phyloP scores from a whole-genome alignment of 1,139 yeast species.

The Diutina catenulata region DNA sequence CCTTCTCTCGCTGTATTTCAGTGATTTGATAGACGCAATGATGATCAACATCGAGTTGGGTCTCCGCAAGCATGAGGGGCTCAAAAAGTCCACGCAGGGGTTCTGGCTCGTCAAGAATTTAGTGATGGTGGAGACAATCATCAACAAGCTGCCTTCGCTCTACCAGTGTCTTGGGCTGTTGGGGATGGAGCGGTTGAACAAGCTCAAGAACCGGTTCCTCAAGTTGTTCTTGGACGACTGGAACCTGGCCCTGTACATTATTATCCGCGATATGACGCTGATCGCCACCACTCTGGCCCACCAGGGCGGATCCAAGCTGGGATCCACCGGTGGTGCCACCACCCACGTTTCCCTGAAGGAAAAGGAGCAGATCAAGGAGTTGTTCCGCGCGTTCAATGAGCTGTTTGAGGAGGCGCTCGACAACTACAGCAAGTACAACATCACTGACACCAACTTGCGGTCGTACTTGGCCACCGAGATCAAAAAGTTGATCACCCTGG shows the following conservation, averaged over 20 bases:
- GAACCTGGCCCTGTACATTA: slow-evolving; percentile 65
- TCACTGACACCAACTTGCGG: slow-evolving; percentile 57
- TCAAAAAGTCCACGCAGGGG: slow-evolving; percentile 50
- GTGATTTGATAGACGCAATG: slow-evolving; percentile 69
- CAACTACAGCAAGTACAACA: slow-evolving; percentile 49
- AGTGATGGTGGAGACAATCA: slow-evolving; percentile 62
- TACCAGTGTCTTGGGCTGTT: slow-evolving; percentile 43
- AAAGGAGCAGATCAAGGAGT: slow-evolving; percentile 74
- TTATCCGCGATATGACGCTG: slow-evolving; percentile 60
- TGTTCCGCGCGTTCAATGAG: slow-evolving; percentile 69
- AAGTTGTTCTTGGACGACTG: slow-evolving; percentile 74
- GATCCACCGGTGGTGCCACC: not conserved
- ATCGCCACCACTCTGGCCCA: slow-evolving; percentile 29
- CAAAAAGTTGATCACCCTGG: slow-evolving; percentile 58
- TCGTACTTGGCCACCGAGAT: slow-evolving; percentile 54
- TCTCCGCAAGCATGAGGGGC: slow-evolving; percentile 23
- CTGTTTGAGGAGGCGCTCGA: slow-evolving; percentile 68
- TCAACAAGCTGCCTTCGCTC: slow-evolving; percentile 43
- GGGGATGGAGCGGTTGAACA: slow-evolving; percentile 57
- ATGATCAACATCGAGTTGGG: slow-evolving; percentile 46
- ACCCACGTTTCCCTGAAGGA: slow-evolving; percentile 43
- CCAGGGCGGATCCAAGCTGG: slow-evolving; percentile 13
- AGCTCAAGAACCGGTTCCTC: slow-evolving; percentile 62
- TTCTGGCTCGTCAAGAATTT: slow-evolving; percentile 61
- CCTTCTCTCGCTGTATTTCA: slow-evolving; percentile 49